A percentile compares a stretch with the other conserved stretches of the same genome.
phyloP scores from a whole-genome alignment of 306 rosid genomes.

The Vicia faba region DNA sequence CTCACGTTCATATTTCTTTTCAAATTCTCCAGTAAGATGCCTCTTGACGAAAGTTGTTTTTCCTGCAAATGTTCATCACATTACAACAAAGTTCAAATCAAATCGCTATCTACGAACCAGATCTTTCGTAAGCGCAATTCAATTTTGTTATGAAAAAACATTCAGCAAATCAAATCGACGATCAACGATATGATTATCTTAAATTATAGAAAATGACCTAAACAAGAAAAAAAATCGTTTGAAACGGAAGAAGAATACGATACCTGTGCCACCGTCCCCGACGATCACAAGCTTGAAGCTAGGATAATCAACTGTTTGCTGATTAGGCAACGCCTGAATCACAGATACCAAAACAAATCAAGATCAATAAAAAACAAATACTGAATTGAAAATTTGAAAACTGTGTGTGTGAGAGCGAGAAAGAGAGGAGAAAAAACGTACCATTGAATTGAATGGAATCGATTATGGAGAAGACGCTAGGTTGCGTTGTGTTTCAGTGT shows the following conservation, averaged over 20 bases:
- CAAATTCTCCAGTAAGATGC: conserved; percentile 78
- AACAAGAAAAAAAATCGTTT: neutral
- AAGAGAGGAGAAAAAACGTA: too few relatives aligned
- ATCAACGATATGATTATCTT: too few relatives aligned
- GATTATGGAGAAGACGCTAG: too few relatives aligned
- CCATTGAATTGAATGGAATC: too few relatives aligned
- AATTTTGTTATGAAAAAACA: too few relatives aligned
- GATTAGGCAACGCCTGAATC: conserved; percentile 70
- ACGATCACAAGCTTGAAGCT: conserved; percentile 86
- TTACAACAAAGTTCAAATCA: neutral
- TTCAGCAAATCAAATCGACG: too few relatives aligned
- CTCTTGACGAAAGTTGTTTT: conserved; percentile 75
- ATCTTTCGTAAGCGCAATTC: neutral
- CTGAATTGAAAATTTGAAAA: too few relatives aligned
- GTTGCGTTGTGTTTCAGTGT: too few relatives aligned
- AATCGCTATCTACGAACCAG: neutral
- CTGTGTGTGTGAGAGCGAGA: too few relatives aligned
- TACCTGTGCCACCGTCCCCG: conserved; percentile 90
- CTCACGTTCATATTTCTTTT: conserved; percentile 78
- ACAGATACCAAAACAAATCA: neutral
- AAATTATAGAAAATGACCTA: neutral
- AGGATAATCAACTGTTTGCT: conserved; percentile 81
- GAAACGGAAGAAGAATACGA: neutral
- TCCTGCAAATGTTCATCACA: conserved; percentile 45
- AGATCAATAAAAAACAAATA: neutral